phyloP scores from a whole-genome alignment of 2,329 filamentous ascomycete genomes.

The Fusarium keratoplasticum region DNA sequence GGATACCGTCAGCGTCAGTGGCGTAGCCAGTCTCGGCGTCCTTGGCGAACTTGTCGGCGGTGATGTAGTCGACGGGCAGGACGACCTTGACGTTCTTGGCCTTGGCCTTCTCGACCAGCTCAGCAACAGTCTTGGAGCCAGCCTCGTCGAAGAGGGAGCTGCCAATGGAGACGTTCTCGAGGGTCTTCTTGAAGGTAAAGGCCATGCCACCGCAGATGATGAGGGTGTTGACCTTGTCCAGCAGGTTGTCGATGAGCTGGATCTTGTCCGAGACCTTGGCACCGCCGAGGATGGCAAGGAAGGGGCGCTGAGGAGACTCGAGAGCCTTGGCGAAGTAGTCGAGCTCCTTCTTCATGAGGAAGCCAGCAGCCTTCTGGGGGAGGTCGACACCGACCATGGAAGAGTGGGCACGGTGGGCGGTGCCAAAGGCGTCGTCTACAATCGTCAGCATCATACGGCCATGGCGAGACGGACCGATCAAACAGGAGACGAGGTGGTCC shows the following conservation, averaged over 20 bases:
- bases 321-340: constrained; percentile 99
- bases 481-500: background rate
- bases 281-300: constrained; percentile 97
- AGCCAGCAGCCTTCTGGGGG: constrained; percentile 95
- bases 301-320: constrained; percentile 91
- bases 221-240: constrained; percentile 96
- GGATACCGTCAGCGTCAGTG: constrained; percentile 89
- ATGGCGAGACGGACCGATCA: background rate
- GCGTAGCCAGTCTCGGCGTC: constrained; percentile 85
- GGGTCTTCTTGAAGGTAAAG: constrained; percentile 99
- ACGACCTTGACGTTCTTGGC: constrained; percentile 95
- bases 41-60: constrained; percentile 91
- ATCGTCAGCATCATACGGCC: constrained; percentile 34
- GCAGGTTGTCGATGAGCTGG: constrained; percentile 97
- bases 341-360: constrained; percentile 99
- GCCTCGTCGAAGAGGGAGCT: constrained; percentile 93
- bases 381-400: constrained; percentile 98
- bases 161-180: constrained; percentile 90
- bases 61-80: constrained; percentile 94
- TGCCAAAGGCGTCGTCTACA: constrained; percentile 96
- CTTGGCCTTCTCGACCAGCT: constrained; percentile 95
- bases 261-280: constrained; percentile 99
- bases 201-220: constrained; percentile 98
- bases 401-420: constrained; percentile 97
- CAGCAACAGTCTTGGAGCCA: constrained; percentile 88